Percentiles rank a stretch among this genome's conserved stretches.
These are phyloP conservation scores for Ogataea dorogensis DNA, from an alignment of 805 yeast species.

Conservation along the genomic window DNA sequence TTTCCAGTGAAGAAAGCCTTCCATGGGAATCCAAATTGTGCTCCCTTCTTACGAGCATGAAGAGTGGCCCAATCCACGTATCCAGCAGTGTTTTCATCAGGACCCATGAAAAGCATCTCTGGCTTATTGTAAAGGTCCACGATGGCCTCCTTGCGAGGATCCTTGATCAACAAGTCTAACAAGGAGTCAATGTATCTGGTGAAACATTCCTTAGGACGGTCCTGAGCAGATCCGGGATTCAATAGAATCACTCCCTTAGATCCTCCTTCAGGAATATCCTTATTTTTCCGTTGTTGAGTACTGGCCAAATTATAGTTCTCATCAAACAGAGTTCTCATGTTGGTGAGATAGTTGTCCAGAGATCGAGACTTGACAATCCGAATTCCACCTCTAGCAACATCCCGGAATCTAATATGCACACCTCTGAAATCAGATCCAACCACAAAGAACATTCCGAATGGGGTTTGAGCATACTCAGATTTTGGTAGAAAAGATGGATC, in stretches of 20 bases:
- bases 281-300: slow-evolving; percentile 95
- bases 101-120: slow-evolving; percentile 95
- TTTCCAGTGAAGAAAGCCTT: slow-evolving; percentile 97
- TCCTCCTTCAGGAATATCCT: slow-evolving; percentile 99
- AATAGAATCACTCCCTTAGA: slow-evolving; percentile 94
- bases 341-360: slow-evolving; percentile 77
- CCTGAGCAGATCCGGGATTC: slow-evolving; percentile 69
- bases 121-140: slow-evolving; percentile 81
- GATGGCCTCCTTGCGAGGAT: slow-evolving; percentile 70
- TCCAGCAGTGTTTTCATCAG: slow-evolving; percentile 98
- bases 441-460: slow-evolving; percentile 91
- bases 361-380: slow-evolving; percentile 89
- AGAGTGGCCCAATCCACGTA: slow-evolving; percentile 96
- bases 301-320: slow-evolving; percentile 94
- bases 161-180: slow-evolving; percentile 77
- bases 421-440: slow-evolving; percentile 97
- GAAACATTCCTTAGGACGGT: slow-evolving; percentile 78
- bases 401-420: slow-evolving; percentile 95
- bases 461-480: slow-evolving; percentile 87
- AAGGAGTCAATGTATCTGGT: slow-evolving; percentile 91
- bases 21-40: slow-evolving; percentile 79
- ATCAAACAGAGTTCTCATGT: slow-evolving; percentile 86
- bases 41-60: slow-evolving; percentile 89
- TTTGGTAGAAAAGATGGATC: slow-evolving; percentile 82
- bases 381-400: slow-evolving; percentile 97